A percentile compares a stretch with the other conserved stretches of the same genome.
phyloP scores from a whole-genome alignment of 179 eudicot genomes.

The Amaranthus tricolor region DNA sequence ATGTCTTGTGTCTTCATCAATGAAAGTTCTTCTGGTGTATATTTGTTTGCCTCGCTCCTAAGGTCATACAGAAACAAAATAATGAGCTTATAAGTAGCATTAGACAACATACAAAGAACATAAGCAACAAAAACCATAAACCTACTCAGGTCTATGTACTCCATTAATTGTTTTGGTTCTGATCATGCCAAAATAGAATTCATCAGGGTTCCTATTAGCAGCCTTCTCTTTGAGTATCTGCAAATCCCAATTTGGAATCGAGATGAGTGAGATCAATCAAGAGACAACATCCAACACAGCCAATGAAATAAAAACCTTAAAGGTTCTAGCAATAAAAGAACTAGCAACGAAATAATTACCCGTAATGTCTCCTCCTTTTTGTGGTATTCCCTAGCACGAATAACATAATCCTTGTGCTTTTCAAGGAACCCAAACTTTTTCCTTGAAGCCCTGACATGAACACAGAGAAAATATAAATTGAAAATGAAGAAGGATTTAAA shows the following conservation, averaged over 20 bases:
- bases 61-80: slow-evolving; percentile 6
- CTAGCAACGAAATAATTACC: slow-evolving; percentile 28
- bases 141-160: slow-evolving; percentile 66
- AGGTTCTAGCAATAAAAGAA: neutral
- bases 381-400: slow-evolving; percentile 68
- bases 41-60: slow-evolving; percentile 72
- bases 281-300: neutral
- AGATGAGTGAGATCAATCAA: neutral
- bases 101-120: neutral
- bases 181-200: slow-evolving; percentile 75
- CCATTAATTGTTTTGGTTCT: slow-evolving; percentile 59
- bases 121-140: neutral
- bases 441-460: slow-evolving; percentile 41
- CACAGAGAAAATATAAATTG: neutral
- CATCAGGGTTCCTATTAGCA: slow-evolving; percentile 77
- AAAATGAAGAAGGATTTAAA: neutral
- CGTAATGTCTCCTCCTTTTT: slow-evolving; percentile 66
- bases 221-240: slow-evolving; percentile 85
- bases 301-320: neutral
- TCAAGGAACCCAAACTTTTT: slow-evolving; percentile 72
- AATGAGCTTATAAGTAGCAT: neutral
- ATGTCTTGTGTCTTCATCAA: slow-evolving; percentile 77
- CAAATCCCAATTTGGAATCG: neutral
- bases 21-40: slow-evolving; percentile 69
- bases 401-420: slow-evolving; percentile 81